Base-by-base conservation (phyloP, 371 early-diverging fungal genomes). In the Rhizopus stolonifer region DNA sequence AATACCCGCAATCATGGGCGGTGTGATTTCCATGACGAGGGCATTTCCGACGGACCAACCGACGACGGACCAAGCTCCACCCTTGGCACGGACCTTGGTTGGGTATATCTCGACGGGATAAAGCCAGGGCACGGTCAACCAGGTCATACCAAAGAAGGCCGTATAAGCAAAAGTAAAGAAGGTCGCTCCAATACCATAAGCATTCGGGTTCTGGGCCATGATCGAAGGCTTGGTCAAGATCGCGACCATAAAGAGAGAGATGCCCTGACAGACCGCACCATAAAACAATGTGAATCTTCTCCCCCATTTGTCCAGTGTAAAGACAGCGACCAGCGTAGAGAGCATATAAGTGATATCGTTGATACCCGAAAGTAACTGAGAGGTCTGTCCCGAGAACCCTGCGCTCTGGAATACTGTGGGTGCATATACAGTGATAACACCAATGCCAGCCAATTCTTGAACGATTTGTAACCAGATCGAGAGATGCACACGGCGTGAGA, bases 31-130 rank as follows among this genome's bases (percentile, higher is more conserved):
- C 58, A 65, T 70, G 23, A 74, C 71, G 0, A 70, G 40, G 9
- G 70, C 70, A 17, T 74, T 74, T 25, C 70, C 70, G n/a, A 74
- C 40, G 7, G 70, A 74, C 70, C 71, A 70, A 19, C 70, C 71
- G n/a, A 70, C 74, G 14, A 74, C 74, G 49, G 60, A 64, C 64
- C 65, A 69, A 22, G 76, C 70, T 39, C 68, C 72, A 21, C 76
- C 76, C 39, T 67, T 67, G 2, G 66, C 69, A 31, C 76, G 60
- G 0, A 72, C 70, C 25, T 65, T 67, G 11, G 65, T 52, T 22
- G 68, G 70, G 18, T 65, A 72, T 14, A 74, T 65, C 39, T 74
- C 72, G 17, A 63, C 68, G 14, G 72, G 75, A 48, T 74, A 74
- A 7, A 72, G 42, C 70, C 71, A 72, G 6, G 68, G 69, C 0